phyloP scores from a whole-genome alignment of 108 stramenopile species.

The Pseudonitzschia pungens region DNA sequence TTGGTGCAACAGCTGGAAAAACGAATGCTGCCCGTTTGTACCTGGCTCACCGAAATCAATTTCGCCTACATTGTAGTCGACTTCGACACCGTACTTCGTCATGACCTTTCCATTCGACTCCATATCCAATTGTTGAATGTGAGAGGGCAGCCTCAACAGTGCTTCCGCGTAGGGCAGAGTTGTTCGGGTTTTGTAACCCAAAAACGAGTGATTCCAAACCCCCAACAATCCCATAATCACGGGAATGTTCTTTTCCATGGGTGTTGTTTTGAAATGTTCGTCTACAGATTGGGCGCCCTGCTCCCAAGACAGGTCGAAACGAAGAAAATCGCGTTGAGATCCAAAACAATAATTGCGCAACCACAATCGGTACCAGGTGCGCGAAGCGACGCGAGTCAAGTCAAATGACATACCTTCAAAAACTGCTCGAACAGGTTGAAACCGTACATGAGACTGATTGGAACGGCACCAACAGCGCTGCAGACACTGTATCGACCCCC shows the following conservation, averaged over 20 bases:
- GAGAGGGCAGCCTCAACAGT: slow-evolving; percentile 95
- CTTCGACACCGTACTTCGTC: slow-evolving; percentile 80
- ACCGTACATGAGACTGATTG: slow-evolving; percentile 91
- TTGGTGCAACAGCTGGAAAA: slow-evolving; percentile 99
- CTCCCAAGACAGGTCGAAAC: slow-evolving; percentile 26
- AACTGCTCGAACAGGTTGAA: slow-evolving; percentile 92
- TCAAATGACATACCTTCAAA: slow-evolving; percentile 64
- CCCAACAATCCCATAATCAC: slow-evolving; percentile 97
- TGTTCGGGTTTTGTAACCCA: slow-evolving; percentile 84
- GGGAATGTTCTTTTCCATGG: slow-evolving; percentile 91
- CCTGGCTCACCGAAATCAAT: slow-evolving; percentile 98
- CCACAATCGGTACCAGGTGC: neutral
- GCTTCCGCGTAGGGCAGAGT: slow-evolving; percentile 97
- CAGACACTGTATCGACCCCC: slow-evolving; percentile 96
- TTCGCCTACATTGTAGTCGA: slow-evolving; percentile 92
- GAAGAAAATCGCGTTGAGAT: neutral
- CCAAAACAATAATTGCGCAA: neutral
- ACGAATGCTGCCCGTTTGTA: slow-evolving; percentile 99
- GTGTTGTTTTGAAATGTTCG: slow-evolving; percentile 93
- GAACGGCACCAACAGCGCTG: slow-evolving; percentile 91
- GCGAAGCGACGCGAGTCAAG: no score
- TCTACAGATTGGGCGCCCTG: slow-evolving; percentile 96
- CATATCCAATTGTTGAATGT: slow-evolving; percentile 99
- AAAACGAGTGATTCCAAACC: slow-evolving; percentile 98
- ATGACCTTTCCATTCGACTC: slow-evolving; percentile 92